Evolutionary conservation across 345 rosid genomes (phyloP).

Genomic region (Xanthoceras sorbifolium): DNA sequence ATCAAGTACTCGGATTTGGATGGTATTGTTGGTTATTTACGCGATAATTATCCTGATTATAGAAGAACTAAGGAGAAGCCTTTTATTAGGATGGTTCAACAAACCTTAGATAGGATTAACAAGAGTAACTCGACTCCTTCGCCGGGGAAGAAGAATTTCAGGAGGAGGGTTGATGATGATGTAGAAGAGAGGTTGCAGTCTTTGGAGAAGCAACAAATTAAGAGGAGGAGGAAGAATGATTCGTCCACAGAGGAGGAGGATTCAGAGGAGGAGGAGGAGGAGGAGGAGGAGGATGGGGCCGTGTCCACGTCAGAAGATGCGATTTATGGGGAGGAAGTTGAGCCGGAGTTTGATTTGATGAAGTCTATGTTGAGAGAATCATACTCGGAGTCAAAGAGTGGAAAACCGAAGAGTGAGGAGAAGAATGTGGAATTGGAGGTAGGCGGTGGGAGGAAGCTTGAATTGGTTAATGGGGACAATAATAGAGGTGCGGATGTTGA

Average conservation of each 20-base stretch:
- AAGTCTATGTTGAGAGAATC: constrained; percentile 50
- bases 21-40: constrained; percentile 56
- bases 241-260: constrained; percentile 31
- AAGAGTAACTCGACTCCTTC: neutral
- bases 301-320: constrained; percentile 69
- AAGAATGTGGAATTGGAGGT: constrained; percentile 66
- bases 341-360: constrained; percentile 63
- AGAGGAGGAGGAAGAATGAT: constrained; percentile 22
- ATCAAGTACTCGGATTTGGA: constrained; percentile 44
- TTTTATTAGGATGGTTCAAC: constrained; percentile 40
- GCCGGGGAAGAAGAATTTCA: constrained; percentile 33
- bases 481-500: neutral
- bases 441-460: constrained; percentile 37
- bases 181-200: constrained; percentile 46
- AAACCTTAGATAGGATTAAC: constrained; percentile 25
- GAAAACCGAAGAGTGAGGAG: constrained; percentile 38
- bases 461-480: constrained; percentile 21
- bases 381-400: constrained; percentile 34
- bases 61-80: constrained; percentile 39
- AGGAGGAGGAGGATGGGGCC: constrained; percentile 34
- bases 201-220: constrained; percentile 44
- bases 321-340: constrained; percentile 46
- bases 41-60: constrained; percentile 46
- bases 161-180: constrained; percentile 35
- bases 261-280: neutral